Evolutionary conservation across 306 rosid genomes (phyloP).

Genomic region (Chamaecrista fasciculata): DNA sequence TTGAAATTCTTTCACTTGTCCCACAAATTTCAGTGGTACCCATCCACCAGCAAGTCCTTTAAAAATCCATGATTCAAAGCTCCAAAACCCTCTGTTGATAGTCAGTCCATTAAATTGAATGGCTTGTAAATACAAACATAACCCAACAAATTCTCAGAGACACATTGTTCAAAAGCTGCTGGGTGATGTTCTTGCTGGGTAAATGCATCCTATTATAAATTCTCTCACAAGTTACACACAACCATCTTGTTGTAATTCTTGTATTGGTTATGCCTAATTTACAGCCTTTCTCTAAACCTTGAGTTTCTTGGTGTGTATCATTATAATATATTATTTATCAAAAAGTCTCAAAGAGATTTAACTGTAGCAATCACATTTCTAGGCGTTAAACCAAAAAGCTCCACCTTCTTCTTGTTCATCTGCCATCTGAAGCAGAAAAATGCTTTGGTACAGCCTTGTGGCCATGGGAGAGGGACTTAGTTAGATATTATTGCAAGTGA

Average conservation of each 20-base stretch:
- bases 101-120: not conserved
- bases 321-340: too few species aligned
- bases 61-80: not conserved
- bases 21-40: conserved; percentile 9
- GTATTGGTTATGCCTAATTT: not conserved
- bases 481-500: conserved; percentile 20
- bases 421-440: conserved; percentile 14
- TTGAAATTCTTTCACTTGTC: not conserved
- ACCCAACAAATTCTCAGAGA: not conserved
- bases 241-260: not conserved
- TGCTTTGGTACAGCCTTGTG: conserved; percentile 11
- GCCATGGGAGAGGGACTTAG: conserved; percentile 30
- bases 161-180: not conserved
- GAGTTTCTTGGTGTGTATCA: too few species aligned
- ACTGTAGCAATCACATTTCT: too few species aligned
- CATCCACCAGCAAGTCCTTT: not conserved
- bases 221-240: too few species aligned
- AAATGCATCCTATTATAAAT: not conserved
- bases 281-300: not conserved
- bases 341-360: too few species aligned
- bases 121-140: conserved; percentile 38
- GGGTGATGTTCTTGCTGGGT: not conserved
- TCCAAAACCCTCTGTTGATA: conserved; percentile 15
- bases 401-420: not conserved
- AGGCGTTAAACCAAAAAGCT: too few species aligned